Percentiles rank a stretch among this genome's conserved stretches.
phyloP scores from a whole-genome alignment of 2,329 filamentous ascomycete species.

The Ceratocystis colombiana region DNA sequence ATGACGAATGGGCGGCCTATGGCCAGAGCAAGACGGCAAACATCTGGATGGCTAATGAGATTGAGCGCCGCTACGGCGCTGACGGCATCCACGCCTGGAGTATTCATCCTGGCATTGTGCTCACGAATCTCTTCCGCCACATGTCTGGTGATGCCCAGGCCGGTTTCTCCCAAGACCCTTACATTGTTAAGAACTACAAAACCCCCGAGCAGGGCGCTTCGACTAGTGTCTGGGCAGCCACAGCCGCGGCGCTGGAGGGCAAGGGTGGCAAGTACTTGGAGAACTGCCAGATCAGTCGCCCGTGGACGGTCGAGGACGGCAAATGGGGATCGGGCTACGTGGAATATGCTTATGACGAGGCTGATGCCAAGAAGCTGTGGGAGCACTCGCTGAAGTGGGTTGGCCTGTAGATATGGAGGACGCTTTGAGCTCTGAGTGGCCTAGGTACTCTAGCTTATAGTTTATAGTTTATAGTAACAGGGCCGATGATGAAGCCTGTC shows the following conservation, averaged over 20 bases:
- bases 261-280: conserved; percentile 11
- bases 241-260: background rate
- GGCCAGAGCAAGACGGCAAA: conserved; percentile 32
- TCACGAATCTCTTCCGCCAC: conserved; percentile 23
- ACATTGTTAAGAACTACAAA: background rate
- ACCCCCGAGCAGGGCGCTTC: conserved; percentile 1
- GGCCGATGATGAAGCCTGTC: no score
- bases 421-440: no score
- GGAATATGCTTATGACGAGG: conserved; percentile 16
- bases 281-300: conserved; percentile 10
- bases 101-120: conserved; percentile 28
- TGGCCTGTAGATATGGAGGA: background rate
- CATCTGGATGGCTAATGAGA: conserved; percentile 28
- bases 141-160: conserved; percentile 11
- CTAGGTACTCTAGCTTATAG: no score
- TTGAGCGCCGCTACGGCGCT: conserved; percentile 24
- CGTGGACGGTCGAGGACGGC: conserved; percentile 9
- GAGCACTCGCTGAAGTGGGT: conserved; percentile 25
- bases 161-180: background rate
- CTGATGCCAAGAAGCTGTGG: conserved; percentile 27
- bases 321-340: background rate
- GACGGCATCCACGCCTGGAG: conserved; percentile 17
- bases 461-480: no score
- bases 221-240: conserved; percentile 3
- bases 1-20: conserved; percentile 28